Base-by-base conservation (phyloP, 768 basidiomycete species). In the Hericium coralloides region DNA sequence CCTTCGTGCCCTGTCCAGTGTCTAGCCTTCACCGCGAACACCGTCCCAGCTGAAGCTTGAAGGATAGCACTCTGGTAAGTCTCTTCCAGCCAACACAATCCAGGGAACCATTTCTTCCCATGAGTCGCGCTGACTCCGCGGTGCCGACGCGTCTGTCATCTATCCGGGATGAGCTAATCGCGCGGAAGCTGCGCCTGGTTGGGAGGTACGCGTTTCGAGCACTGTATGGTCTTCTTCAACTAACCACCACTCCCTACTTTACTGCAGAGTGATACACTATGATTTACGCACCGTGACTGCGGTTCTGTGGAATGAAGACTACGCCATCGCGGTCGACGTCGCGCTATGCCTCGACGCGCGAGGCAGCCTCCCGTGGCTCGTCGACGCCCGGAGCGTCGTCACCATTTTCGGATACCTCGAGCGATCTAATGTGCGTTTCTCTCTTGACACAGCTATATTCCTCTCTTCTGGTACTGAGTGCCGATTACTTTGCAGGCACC, bases 391-490 rank as follows among this genome's bases (percentile, higher is more conserved):
- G 52, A 45, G 60, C 49, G 57, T 54, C 14, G 57, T 63, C 45
- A 61, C 57, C 17, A 26, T 63, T 51, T 26, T 63, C 52, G 62
- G 62, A 1, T 63, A 61, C 53, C 50, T 63, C 55, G 62, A 63
- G 45, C 49, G 23, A 18, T 26, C 37, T 15, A 31, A 57, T 50
- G 62, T 61, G 51, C 45, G 50, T 53, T 10, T 39, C 10, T 3
- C 39, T 45, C 26, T 26, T 15, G 47, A 41, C 23, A 8, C 25
- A 5, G 17, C 4, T 45, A n/a, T 20, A 45, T 15, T 20, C 2
- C 18, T 20, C 12, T 45, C 20, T n/a, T 20, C 4, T 45, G 18
- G 20, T 20, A 43, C 17, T 43, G 14, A 26, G 25, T 26, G 10
- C 8, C 10, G 31, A 31, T 31, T 31, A 31, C 8, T 31, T 31